Evolutionary conservation across 164 flowering plant genomes (phyloP).

Genomic region (Houttuynia cordata): DNA sequence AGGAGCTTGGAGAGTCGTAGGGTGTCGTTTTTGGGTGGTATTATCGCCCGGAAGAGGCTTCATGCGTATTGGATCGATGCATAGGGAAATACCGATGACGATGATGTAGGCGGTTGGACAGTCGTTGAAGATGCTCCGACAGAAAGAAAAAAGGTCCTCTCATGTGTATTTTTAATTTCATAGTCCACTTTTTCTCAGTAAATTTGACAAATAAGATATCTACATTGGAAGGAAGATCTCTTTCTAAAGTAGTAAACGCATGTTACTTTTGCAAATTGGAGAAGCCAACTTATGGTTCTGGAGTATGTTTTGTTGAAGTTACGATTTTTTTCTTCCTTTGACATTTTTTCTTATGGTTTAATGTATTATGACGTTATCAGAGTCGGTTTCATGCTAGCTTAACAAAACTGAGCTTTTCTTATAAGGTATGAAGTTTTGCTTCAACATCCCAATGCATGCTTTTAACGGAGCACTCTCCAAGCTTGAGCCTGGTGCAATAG

Average conservation of each 20-base stretch:
- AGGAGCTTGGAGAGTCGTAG: conserved; percentile 5
- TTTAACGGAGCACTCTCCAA: background rate
- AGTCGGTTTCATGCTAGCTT: background rate
- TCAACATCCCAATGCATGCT: background rate
- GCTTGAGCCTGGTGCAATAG: background rate
- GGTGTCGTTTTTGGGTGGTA: conserved; percentile 9
- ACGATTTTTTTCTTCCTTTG: no score
- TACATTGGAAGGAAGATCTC: background rate
- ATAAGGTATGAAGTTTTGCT: background rate
- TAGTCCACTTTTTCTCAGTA: background rate
- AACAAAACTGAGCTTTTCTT: background rate
- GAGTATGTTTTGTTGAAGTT: background rate
- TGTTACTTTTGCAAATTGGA: background rate
- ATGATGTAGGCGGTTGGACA: conserved; percentile 50
- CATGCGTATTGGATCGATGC: conserved; percentile 29
- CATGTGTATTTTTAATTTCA: no score
- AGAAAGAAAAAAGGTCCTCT: conserved; percentile 18
- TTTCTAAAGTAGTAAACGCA: background rate
- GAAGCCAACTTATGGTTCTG: background rate
- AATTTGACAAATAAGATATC: no score
- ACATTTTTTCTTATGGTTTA: background rate
- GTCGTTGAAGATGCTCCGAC: conserved; percentile 14
- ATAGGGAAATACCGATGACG: conserved; percentile 13
- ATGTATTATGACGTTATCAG: background rate
- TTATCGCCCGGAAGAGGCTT: conserved; percentile 12